Base-by-base conservation (phyloP, 1,284 basidiomycete genomes). In the Marasmius fiardii region DNA sequence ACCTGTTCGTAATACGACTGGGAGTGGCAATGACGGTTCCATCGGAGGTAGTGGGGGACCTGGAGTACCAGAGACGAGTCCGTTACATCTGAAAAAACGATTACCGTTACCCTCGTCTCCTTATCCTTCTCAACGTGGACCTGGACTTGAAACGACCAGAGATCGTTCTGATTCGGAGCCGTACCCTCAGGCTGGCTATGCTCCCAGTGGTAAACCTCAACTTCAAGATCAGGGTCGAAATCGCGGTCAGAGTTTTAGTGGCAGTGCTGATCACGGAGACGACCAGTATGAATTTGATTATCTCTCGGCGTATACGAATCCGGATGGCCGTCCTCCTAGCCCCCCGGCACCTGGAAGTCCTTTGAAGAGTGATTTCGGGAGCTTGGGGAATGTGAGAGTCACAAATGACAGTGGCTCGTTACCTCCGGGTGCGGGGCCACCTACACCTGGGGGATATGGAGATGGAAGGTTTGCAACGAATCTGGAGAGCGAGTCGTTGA, bases 231-330 rank as follows among this genome's bases (percentile, higher is more conserved):
- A 66, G 61, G 37, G 63, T 52, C 44, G 59, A 56, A 43, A 58
- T 56, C 23, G 55, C 53, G 57, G 61, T 31, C 33, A 45, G 28
- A 31, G 28, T 31, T 31, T 31, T 31, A 31, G 5, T 10, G 28
- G 28, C 7, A 37, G 44, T 44, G 23, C 21, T 12, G 34, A 49
- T 24, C 35, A 54, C 33, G 53, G 57, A 0, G 80, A 80, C 5
- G 80, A 81, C 0, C 69, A 76, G 2, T 83, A 78, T 62, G 84
- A 86, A 64, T 83, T 78, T 61, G 84, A 86, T 64, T 83, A 85
- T 61, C 72, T 82, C 48, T 73, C 73, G 47, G 81, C 79, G 18
- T 85, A 87, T 68, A 69, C 74, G 49, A 70, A 74, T 47, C 53
- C 63, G 33, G 60, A 58, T 45, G 61, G 55, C 53, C 63, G 57